Evolutionary conservation across 1,139 yeast genomes (phyloP).

Genomic region (Pneumocystis wakefieldiae): DNA sequence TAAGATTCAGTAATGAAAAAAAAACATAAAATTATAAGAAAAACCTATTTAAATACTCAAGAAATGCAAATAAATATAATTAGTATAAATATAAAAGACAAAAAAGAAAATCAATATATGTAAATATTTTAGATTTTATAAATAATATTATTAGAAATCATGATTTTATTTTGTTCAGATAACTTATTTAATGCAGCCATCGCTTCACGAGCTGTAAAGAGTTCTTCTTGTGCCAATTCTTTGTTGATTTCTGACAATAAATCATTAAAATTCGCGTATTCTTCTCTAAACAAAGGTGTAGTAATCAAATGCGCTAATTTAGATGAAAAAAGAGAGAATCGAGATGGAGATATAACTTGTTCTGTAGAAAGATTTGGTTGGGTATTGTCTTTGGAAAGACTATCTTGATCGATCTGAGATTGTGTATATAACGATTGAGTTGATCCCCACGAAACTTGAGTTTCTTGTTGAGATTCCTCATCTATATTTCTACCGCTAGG

Average conservation of each 20-base stretch:
- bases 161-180: slow-evolving; percentile 26
- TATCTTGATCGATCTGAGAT: not conserved
- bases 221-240: slow-evolving; percentile 23
- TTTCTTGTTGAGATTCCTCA: slow-evolving; percentile 8
- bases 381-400: not conserved
- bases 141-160: slow-evolving; percentile 17
- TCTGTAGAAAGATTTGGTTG: slow-evolving; percentile 11
- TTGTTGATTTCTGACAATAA: slow-evolving; percentile 24
- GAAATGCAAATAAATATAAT: not conserved
- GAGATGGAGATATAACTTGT: slow-evolving; percentile 22
- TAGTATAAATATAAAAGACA: not conserved
- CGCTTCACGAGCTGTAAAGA: slow-evolving; percentile 24
- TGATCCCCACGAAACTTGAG: slow-evolving; percentile 11
- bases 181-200: slow-evolving; percentile 25
- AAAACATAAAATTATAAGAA: not conserved
- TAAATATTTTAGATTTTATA: slow-evolving; percentile 11
- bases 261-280: slow-evolving; percentile 19
- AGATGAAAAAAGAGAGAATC: slow-evolving; percentile 21
- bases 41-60: not conserved
- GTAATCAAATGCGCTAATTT: slow-evolving; percentile 24
- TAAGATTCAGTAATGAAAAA: not conserved
- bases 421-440: slow-evolving; percentile 1
- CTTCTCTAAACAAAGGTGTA: slow-evolving; percentile 21
- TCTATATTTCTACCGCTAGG: slow-evolving; percentile 15
- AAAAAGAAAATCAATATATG: not conserved